Percentiles rank a stretch among this genome's conserved stretches.
Conservation (phyloP, 306 rosid species). For the Mucuna pruriens region DNA sequence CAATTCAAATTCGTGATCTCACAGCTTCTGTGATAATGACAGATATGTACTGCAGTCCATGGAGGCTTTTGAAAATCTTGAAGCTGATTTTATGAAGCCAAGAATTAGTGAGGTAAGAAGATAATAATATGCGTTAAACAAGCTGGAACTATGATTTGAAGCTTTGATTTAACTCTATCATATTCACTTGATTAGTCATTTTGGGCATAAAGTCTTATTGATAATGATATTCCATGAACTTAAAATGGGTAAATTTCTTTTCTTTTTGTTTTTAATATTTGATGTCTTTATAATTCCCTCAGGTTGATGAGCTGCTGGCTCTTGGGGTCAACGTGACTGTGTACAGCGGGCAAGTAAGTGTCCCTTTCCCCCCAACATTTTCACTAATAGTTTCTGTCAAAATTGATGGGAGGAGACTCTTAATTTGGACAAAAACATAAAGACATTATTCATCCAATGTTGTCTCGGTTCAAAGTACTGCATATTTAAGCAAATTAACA, state of each 20-base stretch:
- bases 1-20: background rate
- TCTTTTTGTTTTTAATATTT: background rate
- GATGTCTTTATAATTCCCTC: background rate
- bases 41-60: conserved; percentile 70
- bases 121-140: background rate
- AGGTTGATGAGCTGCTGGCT: background rate
- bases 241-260: background rate
- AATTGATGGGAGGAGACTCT: background rate
- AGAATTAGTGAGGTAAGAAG: conserved; percentile 62
- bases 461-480: background rate
- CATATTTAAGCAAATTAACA: background rate
- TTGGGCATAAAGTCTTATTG: background rate
- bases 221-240: background rate
- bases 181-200: background rate
- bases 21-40: background rate
- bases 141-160: too few relatives aligned
- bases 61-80: conserved; percentile 37
- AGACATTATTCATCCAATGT: background rate
- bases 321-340: background rate
- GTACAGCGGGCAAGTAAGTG: background rate
- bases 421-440: background rate
- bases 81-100: conserved; percentile 75
- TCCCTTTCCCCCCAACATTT: background rate
- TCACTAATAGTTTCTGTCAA: background rate
- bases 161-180: too few relatives aligned